phyloP scores from a whole-genome alignment of 805 yeast species.

The Myxozyma vanderwaltii region DNA sequence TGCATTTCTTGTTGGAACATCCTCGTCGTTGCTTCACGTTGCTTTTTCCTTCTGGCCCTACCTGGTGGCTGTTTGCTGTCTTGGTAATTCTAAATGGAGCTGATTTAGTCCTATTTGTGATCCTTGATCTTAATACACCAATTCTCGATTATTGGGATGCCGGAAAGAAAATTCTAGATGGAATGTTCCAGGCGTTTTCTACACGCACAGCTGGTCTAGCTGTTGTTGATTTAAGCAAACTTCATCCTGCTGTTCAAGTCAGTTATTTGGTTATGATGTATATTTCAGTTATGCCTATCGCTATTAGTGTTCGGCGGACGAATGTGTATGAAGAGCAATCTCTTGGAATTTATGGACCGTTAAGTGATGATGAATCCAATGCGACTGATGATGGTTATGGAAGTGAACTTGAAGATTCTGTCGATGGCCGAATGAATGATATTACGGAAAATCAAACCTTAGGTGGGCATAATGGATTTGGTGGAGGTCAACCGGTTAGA shows the following conservation, averaged over 20 bases:
- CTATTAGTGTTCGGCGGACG: constrained; percentile 93
- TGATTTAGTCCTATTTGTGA: constrained; percentile 78
- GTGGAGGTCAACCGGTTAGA: neutral
- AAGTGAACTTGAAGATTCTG: constrained; percentile 17
- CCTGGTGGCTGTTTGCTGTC: constrained; percentile 89
- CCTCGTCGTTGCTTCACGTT: constrained; percentile 96
- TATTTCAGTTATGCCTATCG: constrained; percentile 92
- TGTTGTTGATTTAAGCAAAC: constrained; percentile 63
- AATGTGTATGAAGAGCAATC: constrained; percentile 98
- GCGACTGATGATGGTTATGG: constrained; percentile 22
- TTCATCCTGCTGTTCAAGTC: constrained; percentile 92
- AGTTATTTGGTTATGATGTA: constrained; percentile 97
- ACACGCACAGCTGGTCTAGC: constrained; percentile 94
- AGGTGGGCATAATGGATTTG: neutral
- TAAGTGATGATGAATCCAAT: constrained; percentile 33
- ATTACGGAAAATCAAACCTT: neutral
- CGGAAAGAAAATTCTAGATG: constrained; percentile 75
- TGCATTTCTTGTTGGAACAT: constrained; percentile 86
- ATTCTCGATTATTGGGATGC: constrained; percentile 57
- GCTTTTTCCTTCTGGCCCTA: constrained; percentile 86
- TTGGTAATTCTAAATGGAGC: constrained; percentile 69
- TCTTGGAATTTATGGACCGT: constrained; percentile 70
- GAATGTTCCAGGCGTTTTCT: constrained; percentile 85
- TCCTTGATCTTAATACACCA: constrained; percentile 65
- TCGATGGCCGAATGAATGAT: neutral